Base-by-base conservation (phyloP, 805 yeast species). In the Candida lessepsii region DNA sequence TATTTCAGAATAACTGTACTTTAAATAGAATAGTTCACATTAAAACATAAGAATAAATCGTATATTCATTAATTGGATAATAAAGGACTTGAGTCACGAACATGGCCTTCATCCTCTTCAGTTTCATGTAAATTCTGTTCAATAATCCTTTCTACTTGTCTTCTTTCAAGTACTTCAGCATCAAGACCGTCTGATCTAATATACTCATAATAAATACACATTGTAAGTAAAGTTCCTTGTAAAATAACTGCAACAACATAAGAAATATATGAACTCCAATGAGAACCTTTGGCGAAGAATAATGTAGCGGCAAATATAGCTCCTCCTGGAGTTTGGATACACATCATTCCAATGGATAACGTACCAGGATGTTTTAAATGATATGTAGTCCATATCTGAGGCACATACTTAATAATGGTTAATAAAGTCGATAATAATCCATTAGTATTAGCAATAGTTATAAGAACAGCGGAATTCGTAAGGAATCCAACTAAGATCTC, bases 261-360 rank as follows among this genome's bases (percentile, higher is more conserved):
- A 8, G 95, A 87, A 28, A 86, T 54, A 95, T 95, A 87, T 9
- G 89, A 78, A 50, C 91, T 82, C 96, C 96, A 87, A 46, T 77
- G 77, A 1, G 91, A 77, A 6, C 87, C 93, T 30, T 84, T 83
- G 34, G 89, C 78, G 44, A 76, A 57, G 40, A 78, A 83, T 38
- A 87, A 65, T 1, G 86, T 78, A n/a, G 78, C 70, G 2, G 93
- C 76, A 85, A 91, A 87, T 2, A 86, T 41, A 47, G 75, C 83
- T 13, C 96, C 96, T 11, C 96, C 96, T 0, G 96, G 96, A 14
- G 95, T 86, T 57, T 87, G 96, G 47, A 88, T 73, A 30, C 80
- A 63, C 91, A 87, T 84, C 88, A 85, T 86, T 5, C 80, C 75
- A 9, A 86, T 67, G 0, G 95, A 85, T 16, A 87, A 67, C 1